These are phyloP conservation scores for Eucalyptus regnans DNA, from an alignment of 345 rosid species.

Conservation along the genomic window DNA sequence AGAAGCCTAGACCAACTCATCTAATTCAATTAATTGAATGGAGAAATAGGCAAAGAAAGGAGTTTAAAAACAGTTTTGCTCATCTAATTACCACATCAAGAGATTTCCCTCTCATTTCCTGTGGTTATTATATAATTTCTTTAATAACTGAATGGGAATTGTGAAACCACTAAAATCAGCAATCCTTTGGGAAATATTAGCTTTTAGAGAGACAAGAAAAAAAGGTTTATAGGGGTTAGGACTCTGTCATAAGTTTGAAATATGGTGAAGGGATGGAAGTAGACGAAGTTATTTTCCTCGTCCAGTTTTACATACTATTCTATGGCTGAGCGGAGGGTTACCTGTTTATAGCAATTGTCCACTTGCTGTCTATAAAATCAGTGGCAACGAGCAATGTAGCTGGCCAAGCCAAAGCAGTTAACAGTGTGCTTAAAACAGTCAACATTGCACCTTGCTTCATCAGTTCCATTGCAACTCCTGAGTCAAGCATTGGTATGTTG, in stretches of 20 bases:
- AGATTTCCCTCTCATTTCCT: neutral
- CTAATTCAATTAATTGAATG: neutral
- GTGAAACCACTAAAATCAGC: neutral
- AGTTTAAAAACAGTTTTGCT: neutral
- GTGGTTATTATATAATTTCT: neutral
- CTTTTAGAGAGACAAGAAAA: neutral
- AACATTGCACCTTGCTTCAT: slow-evolving; percentile 97
- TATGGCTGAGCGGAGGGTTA: slow-evolving; percentile 1
- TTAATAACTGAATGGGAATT: neutral
- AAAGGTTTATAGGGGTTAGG: neutral
- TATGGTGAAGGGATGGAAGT: neutral
- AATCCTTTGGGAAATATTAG: neutral
- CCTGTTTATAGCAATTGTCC: slow-evolving; percentile 93
- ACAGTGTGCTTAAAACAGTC: slow-evolving; percentile 78
- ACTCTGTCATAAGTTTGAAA: neutral
- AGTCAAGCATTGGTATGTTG: neutral
- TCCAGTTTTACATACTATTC: neutral
- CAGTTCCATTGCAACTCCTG: slow-evolving; percentile 67
- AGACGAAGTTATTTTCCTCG: neutral
- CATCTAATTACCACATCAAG: neutral
- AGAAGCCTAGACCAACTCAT: neutral
- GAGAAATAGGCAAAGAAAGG: neutral
- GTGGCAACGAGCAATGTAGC: slow-evolving; percentile 72
- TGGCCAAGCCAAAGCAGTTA: slow-evolving; percentile 89
- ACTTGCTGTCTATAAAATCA: slow-evolving; percentile 87